Evolutionary conservation across 2,329 filamentous ascomycete genomes (phyloP), one percentile per base, ranked within the genome.

Genomic region (Reticulascus tulasneorum): DNA sequence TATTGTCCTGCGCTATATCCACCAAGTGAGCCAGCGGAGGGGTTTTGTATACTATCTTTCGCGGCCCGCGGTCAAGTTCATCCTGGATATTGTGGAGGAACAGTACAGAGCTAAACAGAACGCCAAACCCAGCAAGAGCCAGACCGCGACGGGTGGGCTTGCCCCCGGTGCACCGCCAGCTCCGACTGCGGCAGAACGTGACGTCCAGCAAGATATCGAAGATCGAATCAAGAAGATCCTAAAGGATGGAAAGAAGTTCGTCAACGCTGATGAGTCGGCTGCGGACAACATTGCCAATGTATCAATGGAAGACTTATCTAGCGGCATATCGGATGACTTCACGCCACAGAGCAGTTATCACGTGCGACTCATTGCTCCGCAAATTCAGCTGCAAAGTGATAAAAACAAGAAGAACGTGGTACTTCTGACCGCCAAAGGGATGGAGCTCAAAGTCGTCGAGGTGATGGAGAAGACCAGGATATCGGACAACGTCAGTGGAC

Each of bases 21-120:
- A 98, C 55, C 93, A 98, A 67, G 93, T 94, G 52, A 89, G 90
- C 56, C 94, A 98, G 62, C 79, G 93, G 33, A 82, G 93, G 48
- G 94, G 93, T 34, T 97, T 98, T 55, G 83, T 98, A 20, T 98
- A 98, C 66, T 98, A 98, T 62, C 84, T 97, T 65, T 97, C 94
- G 9, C 80, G 91, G 29, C 82, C 89, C 45, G 94, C 93, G 4
- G 86, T 98, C 54, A 98, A 97, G 54, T 98, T 98, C 57, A 97
- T 98, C 39, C 70, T 97, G 9, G 93, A 98, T 59, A 94, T 98
- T 48, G 86, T 98, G 4, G 90, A 97, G 37, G 93, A 98, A 56
- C 90, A 96, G 59, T 78, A 79, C 47, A 93, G 85, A 58, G 77
- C 79, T 15, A 85, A 85, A 53, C 54, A 59, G 12, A 50, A 50